Evolutionary conservation across 2,329 filamentous ascomycete genomes (phyloP), one percentile per base, ranked within the genome.

Genomic region (Aspergillus tubingensis): DNA sequence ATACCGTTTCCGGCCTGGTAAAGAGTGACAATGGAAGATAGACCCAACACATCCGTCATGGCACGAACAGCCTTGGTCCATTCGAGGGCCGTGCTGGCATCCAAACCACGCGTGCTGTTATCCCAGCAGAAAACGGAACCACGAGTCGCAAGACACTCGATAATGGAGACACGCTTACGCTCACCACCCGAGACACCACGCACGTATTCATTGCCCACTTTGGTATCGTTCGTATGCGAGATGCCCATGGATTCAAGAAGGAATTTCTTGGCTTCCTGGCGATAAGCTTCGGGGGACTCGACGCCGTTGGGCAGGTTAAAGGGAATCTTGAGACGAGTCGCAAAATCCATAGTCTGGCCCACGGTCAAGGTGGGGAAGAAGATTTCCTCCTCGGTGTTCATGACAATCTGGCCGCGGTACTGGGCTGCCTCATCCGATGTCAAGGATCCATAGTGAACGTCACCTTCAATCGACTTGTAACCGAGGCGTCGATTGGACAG

Each of bases 1-100:
- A 91, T 90, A 23, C 83, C 86, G 58, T 91, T 88, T 5, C 86
- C 86, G 3, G 88, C 88, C 69, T 91, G 88, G 70, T 91, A 91
- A 0, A 90, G 78, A 0, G 86, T 88, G 11, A 88, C 85, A 50
- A 89, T 85, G 0, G 85, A 83, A 0, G 85, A 77, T 3, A 88
- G 76, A 0, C 85, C 85, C 3, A 85, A 76, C 1, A 87, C 81
- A 62, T 90, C 86, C 0, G 87, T 89, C 81, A 89, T 79, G 5
- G 85, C 82, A 7, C 88, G 79, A n/a, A 90, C 74, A 2, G 85
- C 83, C 66, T 85, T 86, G 27, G 82, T 79, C 68, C 83, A 88
- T 55, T 88, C 82, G 1, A 88, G 76, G 1, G 86, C 88, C 3
- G 85, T 88, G 66, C 83, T 87, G 0, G 87, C 86, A 68, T 90